Evolutionary conservation across 2,329 filamentous ascomycete genomes (phyloP).

Genomic region (Trichoderma afroharzianum): DNA sequence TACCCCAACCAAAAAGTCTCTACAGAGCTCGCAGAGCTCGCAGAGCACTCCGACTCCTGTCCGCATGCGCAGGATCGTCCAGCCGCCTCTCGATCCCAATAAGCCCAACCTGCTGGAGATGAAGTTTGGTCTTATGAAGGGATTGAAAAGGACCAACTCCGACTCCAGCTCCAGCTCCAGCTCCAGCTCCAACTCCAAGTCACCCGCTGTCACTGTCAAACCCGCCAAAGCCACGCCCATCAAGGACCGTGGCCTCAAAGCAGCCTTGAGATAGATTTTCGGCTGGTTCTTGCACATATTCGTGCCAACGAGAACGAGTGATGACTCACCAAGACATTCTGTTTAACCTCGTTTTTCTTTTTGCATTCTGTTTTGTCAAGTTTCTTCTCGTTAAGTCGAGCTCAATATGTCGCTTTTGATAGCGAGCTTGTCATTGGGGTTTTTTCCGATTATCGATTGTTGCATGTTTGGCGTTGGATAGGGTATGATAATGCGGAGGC

Average conservation of each 20-base stretch:
- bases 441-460: conserved; percentile 1
- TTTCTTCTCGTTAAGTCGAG: not conserved
- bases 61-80: not conserved
- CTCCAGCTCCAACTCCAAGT: not conserved
- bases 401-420: conserved; percentile 18
- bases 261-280: conserved; percentile 22
- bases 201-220: not conserved
- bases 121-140: conserved; percentile 6
- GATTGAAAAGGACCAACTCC: not conserved
- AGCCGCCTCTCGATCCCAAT: not conserved
- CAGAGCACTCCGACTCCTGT: not conserved
- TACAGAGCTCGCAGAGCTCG: not conserved
- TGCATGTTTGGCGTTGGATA: conserved; percentile 26
- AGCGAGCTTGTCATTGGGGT: not conserved
- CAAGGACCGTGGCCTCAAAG: conserved; percentile 7
- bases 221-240: not conserved
- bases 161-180: not conserved
- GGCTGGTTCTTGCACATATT: conserved; percentile 10
- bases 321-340: not conserved
- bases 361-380: not conserved
- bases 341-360: not conserved
- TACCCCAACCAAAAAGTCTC: not conserved
- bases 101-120: not conserved
- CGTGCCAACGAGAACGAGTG: not conserved
- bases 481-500: conserved; percentile 12